These are phyloP conservation scores for Russula dissimulans DNA, from an alignment of 768 basidiomycete genomes.

Conservation along the genomic window DNA sequence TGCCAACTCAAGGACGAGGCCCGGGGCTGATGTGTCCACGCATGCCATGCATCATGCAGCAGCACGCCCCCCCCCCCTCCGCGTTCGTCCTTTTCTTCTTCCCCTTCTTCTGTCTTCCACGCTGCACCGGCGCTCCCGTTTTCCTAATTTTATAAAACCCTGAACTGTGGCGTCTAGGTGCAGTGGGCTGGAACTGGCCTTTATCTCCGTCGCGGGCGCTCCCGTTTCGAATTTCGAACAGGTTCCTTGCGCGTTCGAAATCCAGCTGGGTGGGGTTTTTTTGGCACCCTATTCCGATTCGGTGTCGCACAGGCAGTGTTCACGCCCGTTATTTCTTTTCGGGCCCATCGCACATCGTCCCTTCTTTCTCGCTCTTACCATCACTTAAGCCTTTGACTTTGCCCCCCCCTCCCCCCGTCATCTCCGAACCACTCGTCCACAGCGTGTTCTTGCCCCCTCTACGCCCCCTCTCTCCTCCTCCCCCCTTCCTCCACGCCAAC, in stretches of 20 bases:
- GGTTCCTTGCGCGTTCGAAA: neutral
- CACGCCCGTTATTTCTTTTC: neutral
- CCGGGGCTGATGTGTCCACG: neutral
- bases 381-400: neutral
- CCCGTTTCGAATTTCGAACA: neutral
- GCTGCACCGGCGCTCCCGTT: constrained; percentile 5
- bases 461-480: neutral
- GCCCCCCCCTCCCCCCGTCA: neutral
- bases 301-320: neutral
- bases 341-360: neutral
- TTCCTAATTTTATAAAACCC: constrained; percentile 14
- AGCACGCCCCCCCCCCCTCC: neutral
- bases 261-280: constrained; percentile 1
- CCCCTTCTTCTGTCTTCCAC: neutral
- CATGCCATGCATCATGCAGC: neutral
- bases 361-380: neutral
- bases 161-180: constrained; percentile 5
- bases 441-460: neutral
- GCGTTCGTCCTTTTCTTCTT: no score
- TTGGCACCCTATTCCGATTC: constrained; percentile 2
- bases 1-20: neutral
- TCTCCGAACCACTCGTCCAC: neutral
- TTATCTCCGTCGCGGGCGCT: constrained; percentile 16
- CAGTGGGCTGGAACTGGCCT: constrained; percentile 7
- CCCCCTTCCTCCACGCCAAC: neutral